phyloP scores from a whole-genome alignment of 169 alveolate genomes.

The Babesia ovata region DNA sequence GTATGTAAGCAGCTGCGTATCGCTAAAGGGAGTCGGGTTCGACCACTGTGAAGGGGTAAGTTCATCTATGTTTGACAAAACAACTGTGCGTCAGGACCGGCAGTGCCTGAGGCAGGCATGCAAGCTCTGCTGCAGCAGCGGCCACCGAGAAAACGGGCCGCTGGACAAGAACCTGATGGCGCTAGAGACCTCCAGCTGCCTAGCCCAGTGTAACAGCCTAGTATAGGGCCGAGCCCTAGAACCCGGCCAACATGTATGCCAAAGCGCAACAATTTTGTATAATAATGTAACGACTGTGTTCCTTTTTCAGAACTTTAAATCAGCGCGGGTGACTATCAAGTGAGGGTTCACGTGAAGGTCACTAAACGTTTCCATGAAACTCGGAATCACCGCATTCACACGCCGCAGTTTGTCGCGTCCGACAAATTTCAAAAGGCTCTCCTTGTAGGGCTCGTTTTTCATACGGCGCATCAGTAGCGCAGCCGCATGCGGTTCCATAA shows the following conservation, averaged over 20 bases:
- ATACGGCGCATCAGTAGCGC: constrained; percentile 10
- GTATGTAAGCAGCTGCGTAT: constrained; percentile 47
- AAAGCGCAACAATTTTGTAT: neutral
- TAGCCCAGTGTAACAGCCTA: constrained; percentile 38
- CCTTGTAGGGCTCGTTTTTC: constrained; percentile 26
- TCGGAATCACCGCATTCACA: constrained; percentile 35
- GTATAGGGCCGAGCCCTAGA: neutral
- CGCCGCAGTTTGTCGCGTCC: constrained; percentile 41
- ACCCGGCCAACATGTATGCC: neutral
- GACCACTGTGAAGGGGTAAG: constrained; percentile 65
- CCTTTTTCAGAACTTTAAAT: constrained; percentile 5
- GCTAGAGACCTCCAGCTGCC: constrained; percentile 53
- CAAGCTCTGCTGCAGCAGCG: constrained; percentile 59
- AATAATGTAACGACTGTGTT: neutral
- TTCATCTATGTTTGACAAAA: neutral
- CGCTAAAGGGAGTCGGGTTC: constrained; percentile 59
- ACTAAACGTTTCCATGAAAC: constrained; percentile 25
- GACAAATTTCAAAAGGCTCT: constrained; percentile 37
- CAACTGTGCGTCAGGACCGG: constrained; percentile 27
- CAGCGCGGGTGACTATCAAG: constrained; percentile 7
- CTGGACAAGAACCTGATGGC: constrained; percentile 33
- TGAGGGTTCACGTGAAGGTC: constrained; percentile 44
- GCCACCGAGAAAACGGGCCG: constrained; percentile 46
- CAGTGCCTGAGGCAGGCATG: constrained; percentile 56
- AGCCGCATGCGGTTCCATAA: neutral